phyloP scores from a whole-genome alignment of 176 grass and related monocot species.

The Musa troglodytarum region DNA sequence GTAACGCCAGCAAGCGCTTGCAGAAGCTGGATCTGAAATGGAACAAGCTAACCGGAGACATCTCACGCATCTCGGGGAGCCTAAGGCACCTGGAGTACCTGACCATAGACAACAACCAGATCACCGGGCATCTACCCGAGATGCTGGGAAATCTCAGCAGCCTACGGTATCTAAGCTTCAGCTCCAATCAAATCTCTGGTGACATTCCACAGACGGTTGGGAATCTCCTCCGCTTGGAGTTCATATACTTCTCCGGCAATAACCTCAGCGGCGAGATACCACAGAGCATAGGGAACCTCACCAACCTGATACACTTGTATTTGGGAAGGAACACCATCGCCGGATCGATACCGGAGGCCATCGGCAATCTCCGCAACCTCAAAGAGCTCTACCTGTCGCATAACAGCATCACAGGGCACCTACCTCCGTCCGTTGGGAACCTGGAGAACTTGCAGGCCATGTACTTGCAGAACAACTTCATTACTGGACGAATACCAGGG shows the following conservation, averaged over 20 bases:
- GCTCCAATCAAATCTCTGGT: background rate
- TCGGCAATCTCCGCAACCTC: background rate
- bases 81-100: background rate
- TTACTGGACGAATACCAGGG: background rate
- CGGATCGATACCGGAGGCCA: background rate
- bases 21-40: too few relatives aligned
- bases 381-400: too few relatives aligned
- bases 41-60: too few relatives aligned
- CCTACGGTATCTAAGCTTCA: constrained; percentile 7
- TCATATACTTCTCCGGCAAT: background rate
- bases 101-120: constrained; percentile 9
- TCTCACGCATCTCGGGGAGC: too few relatives aligned
- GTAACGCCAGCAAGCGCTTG: too few relatives aligned
- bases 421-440: too few relatives aligned
- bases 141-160: background rate
- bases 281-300: background rate
- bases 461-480: background rate
- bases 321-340: constrained; percentile 13
- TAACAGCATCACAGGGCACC: too few relatives aligned
- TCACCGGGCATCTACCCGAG: constrained; percentile 14
- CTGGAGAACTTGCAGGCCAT: too few relatives aligned
- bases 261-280: background rate
- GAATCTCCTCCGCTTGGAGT: background rate
- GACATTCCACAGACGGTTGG: background rate
- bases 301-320: background rate